Conservation (phyloP, 805 yeast genomes). For the Pichia sporocuriosa region DNA sequence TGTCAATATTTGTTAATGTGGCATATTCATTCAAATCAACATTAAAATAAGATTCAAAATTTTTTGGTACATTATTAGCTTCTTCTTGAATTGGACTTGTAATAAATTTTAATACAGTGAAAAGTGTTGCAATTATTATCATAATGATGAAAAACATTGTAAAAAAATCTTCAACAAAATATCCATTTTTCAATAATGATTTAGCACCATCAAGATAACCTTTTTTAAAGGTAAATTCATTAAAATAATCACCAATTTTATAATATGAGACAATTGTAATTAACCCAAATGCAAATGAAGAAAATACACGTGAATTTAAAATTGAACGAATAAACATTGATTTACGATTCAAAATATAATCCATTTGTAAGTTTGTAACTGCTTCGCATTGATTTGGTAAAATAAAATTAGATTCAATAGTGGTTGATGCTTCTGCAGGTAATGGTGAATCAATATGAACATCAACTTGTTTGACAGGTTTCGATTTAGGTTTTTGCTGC, state of each 20-base stretch:
- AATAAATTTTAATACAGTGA: slow-evolving; percentile 34
- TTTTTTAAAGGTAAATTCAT: slow-evolving; percentile 19
- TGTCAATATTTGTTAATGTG: slow-evolving; percentile 10
- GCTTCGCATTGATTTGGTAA: slow-evolving; percentile 56
- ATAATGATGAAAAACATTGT: slow-evolving; percentile 35
- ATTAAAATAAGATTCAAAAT: slow-evolving; percentile 41
- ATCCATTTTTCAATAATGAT: slow-evolving; percentile 15
- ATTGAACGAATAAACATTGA: slow-evolving; percentile 38
- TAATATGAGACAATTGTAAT: slow-evolving; percentile 17
- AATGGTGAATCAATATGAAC: slow-evolving; percentile 34
- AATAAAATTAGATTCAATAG: slow-evolving; percentile 42
- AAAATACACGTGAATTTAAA: slow-evolving; percentile 40
- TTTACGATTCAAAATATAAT: slow-evolving; percentile 45
- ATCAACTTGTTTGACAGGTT: slow-evolving; percentile 9
- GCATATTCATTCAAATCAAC: slow-evolving; percentile 42
- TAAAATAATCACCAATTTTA: slow-evolving; percentile 19
- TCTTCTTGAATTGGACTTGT: slow-evolving; percentile 43
- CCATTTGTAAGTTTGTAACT: slow-evolving; percentile 57
- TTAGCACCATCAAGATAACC: slow-evolving; percentile 11
- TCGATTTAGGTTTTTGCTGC: background rate
- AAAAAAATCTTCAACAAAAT: slow-evolving; percentile 25
- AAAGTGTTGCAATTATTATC: slow-evolving; percentile 32
- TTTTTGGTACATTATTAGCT: slow-evolving; percentile 31
- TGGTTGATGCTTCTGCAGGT: slow-evolving; percentile 43
- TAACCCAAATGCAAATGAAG: slow-evolving; percentile 23